Evolutionary conservation across 768 basidiomycete genomes (phyloP).

Genomic region (Termitomyces sp.): DNA sequence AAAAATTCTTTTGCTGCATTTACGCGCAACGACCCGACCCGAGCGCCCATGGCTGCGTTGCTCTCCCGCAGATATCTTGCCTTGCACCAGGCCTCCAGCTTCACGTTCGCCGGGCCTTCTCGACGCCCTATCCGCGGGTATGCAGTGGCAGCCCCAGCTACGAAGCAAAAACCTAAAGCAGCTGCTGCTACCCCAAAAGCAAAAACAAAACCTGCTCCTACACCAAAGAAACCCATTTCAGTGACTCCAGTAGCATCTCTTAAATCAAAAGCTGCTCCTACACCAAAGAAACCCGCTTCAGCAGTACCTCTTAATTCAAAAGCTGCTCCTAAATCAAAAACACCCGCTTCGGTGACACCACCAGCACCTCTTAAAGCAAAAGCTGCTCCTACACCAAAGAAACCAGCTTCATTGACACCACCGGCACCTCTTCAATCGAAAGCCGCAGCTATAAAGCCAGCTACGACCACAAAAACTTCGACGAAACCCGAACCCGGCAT

Average conservation of each 20-base stretch:
- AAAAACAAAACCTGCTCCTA: too few relatives aligned
- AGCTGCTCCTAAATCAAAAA: too few relatives aligned
- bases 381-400: neutral
- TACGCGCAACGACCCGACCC: too few relatives aligned
- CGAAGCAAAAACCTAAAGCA: constrained; percentile 10
- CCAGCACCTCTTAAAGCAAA: neutral
- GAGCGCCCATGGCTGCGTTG: constrained; percentile 16
- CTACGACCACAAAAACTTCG: neutral
- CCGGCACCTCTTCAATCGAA: neutral
- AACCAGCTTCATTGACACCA: too few relatives aligned
- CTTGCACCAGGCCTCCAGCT: constrained; percentile 2
- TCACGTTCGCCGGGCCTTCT: constrained; percentile 8
- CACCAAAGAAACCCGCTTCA: neutral
- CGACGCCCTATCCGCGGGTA: constrained; percentile 6
- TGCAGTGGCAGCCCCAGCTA: constrained; percentile 2
- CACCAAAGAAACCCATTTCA: too few relatives aligned
- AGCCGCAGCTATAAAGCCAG: neutral
- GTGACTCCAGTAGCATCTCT: too few relatives aligned
- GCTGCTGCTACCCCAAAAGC: neutral
- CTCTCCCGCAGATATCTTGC: constrained; percentile 12
- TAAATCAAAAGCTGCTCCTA: neutral
- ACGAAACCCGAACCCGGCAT: neutral
- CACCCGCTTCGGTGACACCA: too few relatives aligned
- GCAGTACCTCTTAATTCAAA: neutral
- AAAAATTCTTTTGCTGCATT: constrained; percentile 1